These are phyloP conservation scores for Avena insularis DNA, from an alignment of 176 grass and related monocot genomes.

Conservation along the genomic window DNA sequence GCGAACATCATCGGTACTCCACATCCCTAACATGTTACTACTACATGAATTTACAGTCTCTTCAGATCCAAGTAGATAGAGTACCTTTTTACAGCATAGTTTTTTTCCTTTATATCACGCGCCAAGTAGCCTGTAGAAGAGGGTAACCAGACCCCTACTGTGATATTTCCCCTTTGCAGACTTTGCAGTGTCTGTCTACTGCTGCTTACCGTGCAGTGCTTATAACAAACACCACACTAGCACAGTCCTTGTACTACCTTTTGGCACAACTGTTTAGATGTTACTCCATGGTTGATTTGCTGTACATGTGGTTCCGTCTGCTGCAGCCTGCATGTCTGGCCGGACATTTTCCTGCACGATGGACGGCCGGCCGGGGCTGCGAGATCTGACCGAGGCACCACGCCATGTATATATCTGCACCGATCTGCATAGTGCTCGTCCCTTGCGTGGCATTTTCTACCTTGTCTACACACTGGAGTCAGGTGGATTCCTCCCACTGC, in stretches of 20 bases:
- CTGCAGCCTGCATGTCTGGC: not conserved
- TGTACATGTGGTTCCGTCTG: constrained; percentile 33
- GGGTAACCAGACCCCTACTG: not conserved
- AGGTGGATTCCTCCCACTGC: constrained; percentile 52
- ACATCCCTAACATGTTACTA: not conserved
- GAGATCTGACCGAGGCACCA: constrained; percentile 44
- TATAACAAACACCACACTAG: not conserved
- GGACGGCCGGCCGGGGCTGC: constrained; percentile 32
- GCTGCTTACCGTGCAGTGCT: constrained; percentile 22
- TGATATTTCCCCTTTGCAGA: not conserved
- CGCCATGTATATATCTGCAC: constrained; percentile 23
- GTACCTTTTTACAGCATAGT: not conserved
- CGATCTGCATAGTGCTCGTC: constrained; percentile 52
- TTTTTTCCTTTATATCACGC: not conserved
- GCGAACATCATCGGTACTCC: not conserved
- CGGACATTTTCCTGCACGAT: constrained; percentile 48
- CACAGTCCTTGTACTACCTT: constrained; percentile 28
- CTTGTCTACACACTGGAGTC: constrained; percentile 58
- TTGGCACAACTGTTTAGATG: constrained; percentile 48
- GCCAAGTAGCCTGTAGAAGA: constrained; percentile 28
- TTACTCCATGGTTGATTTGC: constrained; percentile 42
- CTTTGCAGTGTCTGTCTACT: not conserved
- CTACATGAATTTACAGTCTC: not conserved
- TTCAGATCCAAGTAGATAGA: constrained; percentile 9
- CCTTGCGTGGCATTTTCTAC: constrained; percentile 50